Base-by-base conservation (phyloP, 768 basidiomycete species). In the Neoboletus subvelutipes region DNA sequence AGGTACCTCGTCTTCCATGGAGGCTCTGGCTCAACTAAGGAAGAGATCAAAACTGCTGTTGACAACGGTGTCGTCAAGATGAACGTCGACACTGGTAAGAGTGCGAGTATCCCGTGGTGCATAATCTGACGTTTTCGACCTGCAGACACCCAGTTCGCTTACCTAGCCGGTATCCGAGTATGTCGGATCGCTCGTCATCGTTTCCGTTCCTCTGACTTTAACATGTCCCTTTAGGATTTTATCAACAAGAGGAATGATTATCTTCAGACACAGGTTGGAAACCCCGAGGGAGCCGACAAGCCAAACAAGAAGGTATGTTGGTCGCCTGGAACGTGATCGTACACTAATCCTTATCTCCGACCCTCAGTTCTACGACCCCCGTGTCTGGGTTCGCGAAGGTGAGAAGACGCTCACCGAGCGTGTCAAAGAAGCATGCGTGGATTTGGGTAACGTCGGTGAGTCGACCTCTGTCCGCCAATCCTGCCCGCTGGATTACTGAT, bases 1-100 rank as follows among this genome's bases (percentile, higher is more conserved):
- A 93, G 92, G 65, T 98, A 88, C 85, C 91, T 98, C 59, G 97
- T 98, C 75, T 99, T 98, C 94, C 97, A 99, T 79, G 97, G 97
- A 76, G 97, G 97, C 62, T 98, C 97, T 52, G 97, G 97, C 45
- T 98, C 97, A 33, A 86, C 90, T 64, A 93, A 93, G 77, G 89
- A 95, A 46, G 97, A 99, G 77, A 99, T 98, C 77, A 80, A 79
- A 66, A 92, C 87, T 46, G 96, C 95, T 56, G 97, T 98, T 63
- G 69, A 76, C 51, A 82, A 95, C 73, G 96, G 96, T 68, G 96
- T 97, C 41, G 87, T 98, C 71, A 99, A 99, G 83, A 98, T 98
- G 95, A 98, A 98, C 79, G 93, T 97, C 57, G 94, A 96, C 74
- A 98, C 94, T 57, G 84, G 81, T 79, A 57, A 52, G 74, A 47